Percentiles rank a stretch among this genome's conserved stretches.
Evolutionary conservation across 2,329 filamentous ascomycete genomes (phyloP).

Genomic region (Parascedosporium putredinis): DNA sequence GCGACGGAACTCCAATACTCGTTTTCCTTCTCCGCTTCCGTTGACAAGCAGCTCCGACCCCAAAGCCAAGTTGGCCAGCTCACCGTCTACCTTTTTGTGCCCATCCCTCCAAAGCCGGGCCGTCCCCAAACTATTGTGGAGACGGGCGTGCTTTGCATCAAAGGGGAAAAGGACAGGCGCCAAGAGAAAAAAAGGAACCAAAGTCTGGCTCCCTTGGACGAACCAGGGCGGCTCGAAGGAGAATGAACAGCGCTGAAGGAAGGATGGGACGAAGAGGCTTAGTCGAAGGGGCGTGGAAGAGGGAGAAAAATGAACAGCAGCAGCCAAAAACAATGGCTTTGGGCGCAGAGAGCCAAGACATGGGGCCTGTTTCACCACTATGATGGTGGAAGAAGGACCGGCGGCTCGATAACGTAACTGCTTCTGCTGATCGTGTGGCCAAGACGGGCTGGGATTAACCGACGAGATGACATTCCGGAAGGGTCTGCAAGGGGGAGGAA

Average conservation of each 20-base stretch:
- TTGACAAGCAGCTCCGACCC: too few species aligned
- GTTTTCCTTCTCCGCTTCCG: too few species aligned
- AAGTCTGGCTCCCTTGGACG: too few species aligned
- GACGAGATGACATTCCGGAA: background rate
- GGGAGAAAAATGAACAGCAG: background rate
- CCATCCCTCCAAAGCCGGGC: background rate
- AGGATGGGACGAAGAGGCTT: background rate
- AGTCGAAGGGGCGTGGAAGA: background rate
- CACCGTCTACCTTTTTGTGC: background rate
- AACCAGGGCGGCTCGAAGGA: too few species aligned
- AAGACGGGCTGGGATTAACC: slow-evolving; percentile 8
- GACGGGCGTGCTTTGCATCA: background rate
- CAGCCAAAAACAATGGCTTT: too few species aligned
- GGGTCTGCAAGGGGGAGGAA: background rate
- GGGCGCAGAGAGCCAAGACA: slow-evolving; percentile 6
- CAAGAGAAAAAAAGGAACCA: background rate
- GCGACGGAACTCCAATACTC: too few species aligned
- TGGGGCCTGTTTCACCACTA: background rate
- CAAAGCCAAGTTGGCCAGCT: too few species aligned
- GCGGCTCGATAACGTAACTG: slow-evolving; percentile 4
- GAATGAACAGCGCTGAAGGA: too few species aligned
- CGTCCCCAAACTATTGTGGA: background rate
- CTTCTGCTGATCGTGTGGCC: slow-evolving; percentile 4
- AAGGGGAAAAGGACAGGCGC: background rate
- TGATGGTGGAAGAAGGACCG: background rate